A percentile compares a stretch with the other conserved stretches of the same genome.
Conservation (phyloP, 2,329 filamentous ascomycete genomes). For the Epichloe baconii region DNA sequence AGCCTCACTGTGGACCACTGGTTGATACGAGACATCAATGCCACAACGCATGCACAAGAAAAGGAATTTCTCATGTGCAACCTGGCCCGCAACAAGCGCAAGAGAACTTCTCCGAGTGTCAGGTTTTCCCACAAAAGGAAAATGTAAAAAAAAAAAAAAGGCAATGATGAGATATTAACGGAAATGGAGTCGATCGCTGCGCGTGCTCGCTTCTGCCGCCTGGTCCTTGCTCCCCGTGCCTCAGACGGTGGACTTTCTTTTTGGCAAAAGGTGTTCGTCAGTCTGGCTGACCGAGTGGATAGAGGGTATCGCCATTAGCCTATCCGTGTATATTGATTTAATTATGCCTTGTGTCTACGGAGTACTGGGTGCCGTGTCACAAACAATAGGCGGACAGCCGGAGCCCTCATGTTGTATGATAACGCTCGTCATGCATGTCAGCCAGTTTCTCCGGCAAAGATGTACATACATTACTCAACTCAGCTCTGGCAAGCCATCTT, state of each 20-base stretch:
- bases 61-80: neutral
- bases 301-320: neutral
- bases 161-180: neutral
- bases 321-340: neutral
- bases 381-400: neutral
- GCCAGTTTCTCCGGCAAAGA: neutral
- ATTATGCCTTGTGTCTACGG: no score
- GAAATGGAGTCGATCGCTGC: neutral
- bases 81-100: neutral
- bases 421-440: neutral
- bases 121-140: neutral
- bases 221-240: neutral
- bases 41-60: neutral
- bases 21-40: constrained; percentile 2
- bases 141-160: neutral
- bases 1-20: neutral
- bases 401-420: neutral
- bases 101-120: neutral
- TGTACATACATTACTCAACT: neutral
- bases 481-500: neutral
- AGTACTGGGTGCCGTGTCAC: neutral
- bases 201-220: neutral
- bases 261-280: neutral
- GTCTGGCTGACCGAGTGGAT: neutral
- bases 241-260: neutral